Evolutionary conservation across 2,329 filamentous ascomycete species (phyloP).

Genomic region (Colletotrichum lupini): DNA sequence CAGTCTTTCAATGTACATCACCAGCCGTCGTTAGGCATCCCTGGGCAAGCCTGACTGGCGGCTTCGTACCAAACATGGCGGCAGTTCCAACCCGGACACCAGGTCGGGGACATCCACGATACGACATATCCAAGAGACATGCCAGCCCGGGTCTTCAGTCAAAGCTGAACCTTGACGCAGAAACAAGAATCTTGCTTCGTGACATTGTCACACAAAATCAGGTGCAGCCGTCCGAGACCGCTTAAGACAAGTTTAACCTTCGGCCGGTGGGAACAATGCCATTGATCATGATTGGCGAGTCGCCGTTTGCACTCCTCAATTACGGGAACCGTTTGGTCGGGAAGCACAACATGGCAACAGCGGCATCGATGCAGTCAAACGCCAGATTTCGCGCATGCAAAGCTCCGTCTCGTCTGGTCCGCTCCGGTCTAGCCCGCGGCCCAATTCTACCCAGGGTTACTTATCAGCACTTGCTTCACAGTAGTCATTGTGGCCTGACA

Average conservation of each 20-base stretch:
- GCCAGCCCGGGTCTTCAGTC: constrained; percentile 3
- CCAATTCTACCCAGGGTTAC: constrained; percentile 1
- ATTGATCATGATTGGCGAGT: constrained; percentile 34
- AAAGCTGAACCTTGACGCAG: constrained; percentile 4
- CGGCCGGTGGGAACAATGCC: constrained; percentile 32
- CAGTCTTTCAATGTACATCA: not conserved
- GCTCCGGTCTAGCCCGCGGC: constrained; percentile 15
- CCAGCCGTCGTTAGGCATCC: constrained; percentile 3
- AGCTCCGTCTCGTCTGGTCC: constrained; percentile 18
- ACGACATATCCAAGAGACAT: not conserved
- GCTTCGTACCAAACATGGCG: not conserved
- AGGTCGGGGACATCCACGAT: constrained; percentile 3
- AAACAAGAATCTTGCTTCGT: constrained; percentile 28
- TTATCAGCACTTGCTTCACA: constrained; percentile 8
- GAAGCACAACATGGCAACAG: constrained; percentile 38
- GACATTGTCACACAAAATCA: constrained; percentile 24
- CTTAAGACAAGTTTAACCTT: constrained; percentile 34
- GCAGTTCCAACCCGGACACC: not conserved
- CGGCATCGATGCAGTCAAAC: constrained; percentile 41
- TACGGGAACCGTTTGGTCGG: constrained; percentile 35
- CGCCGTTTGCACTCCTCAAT: constrained; percentile 36
- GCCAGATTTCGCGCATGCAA: constrained; percentile 40
- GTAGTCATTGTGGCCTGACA: constrained; percentile 22
- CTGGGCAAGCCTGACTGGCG: not conserved
- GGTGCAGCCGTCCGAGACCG: constrained; percentile 32